Conservation (phyloP, 1,284 basidiomycete species). For the Ganoderma sinense region DNA sequence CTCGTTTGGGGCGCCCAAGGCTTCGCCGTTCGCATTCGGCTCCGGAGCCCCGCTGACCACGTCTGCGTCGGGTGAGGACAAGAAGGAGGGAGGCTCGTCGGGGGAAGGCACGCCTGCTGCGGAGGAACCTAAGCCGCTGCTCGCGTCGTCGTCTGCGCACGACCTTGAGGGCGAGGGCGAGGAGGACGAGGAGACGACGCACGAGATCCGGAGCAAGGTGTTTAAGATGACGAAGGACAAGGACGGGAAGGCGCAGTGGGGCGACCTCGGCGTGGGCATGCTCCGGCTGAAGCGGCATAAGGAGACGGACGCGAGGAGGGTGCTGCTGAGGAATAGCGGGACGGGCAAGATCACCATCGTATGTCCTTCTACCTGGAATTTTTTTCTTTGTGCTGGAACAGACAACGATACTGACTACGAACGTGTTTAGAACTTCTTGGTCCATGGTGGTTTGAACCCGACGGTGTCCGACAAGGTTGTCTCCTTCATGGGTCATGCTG, state of each 20-base stretch:
- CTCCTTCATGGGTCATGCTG: constrained; percentile 75
- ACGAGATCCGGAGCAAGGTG: constrained; percentile 69
- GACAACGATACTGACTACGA: not conserved
- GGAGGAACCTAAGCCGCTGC: constrained; percentile 41
- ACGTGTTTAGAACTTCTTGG: constrained; percentile 67
- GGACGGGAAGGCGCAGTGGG: constrained; percentile 62
- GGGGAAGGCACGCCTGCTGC: constrained; percentile 44
- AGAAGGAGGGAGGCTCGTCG: constrained; percentile 27
- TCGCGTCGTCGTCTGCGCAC: constrained; percentile 52
- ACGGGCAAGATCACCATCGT: constrained; percentile 80
- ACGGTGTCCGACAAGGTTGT: constrained; percentile 58
- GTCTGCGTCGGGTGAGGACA: constrained; percentile 28
- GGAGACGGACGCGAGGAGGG: constrained; percentile 57
- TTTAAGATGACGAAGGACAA: constrained; percentile 62
- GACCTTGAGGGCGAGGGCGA: constrained; percentile 83
- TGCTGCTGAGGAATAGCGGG: constrained; percentile 72
- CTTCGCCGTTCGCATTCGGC: constrained; percentile 23
- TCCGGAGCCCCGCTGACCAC: constrained; percentile 23
- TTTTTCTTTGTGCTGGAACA: not conserved
- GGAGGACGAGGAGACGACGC: constrained; percentile 79
- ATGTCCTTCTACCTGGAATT: constrained; percentile 36
- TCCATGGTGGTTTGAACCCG: constrained; percentile 63
- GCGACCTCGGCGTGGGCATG: constrained; percentile 66
- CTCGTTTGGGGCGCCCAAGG: constrained; percentile 37
- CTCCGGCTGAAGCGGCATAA: constrained; percentile 78